phyloP scores from a whole-genome alignment of 352 stramenopile species.

The Stephanocyclus meneghinianus region DNA sequence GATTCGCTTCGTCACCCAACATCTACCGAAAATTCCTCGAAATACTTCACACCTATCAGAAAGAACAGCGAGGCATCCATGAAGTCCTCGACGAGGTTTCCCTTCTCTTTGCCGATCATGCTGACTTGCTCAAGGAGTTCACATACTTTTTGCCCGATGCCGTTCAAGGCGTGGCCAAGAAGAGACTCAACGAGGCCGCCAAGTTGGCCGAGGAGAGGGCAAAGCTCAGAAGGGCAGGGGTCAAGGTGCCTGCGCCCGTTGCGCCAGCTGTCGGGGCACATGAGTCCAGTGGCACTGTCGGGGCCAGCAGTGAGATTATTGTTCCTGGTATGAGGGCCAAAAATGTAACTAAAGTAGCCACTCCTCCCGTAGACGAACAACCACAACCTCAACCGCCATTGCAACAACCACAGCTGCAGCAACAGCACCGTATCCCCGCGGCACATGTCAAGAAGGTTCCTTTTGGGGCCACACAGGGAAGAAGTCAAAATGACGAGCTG shows the following conservation, averaged over 20 bases:
- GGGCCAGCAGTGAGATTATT: no score
- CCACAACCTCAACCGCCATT: neutral
- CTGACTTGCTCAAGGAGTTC: slow-evolving; percentile 98
- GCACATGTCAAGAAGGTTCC: slow-evolving; percentile 43
- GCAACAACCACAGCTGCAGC: neutral
- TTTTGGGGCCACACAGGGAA: slow-evolving; percentile 76
- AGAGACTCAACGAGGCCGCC: slow-evolving; percentile 71
- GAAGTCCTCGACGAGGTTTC: slow-evolving; percentile 97
- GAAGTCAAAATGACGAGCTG: slow-evolving; percentile 70
- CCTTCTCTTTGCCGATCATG: slow-evolving; percentile 97
- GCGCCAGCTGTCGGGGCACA: slow-evolving; percentile 75
- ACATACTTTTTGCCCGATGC: slow-evolving; percentile 99
- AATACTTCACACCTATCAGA: slow-evolving; percentile 99
- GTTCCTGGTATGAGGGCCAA: neutral
- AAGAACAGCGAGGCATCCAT: slow-evolving; percentile 97
- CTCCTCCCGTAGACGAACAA: neutral
- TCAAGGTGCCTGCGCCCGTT: slow-evolving; percentile 84
- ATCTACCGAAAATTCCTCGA: slow-evolving; percentile 99
- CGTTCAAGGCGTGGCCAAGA: slow-evolving; percentile 94
- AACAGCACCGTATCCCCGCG: neutral
- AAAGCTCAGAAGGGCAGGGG: slow-evolving; percentile 22
- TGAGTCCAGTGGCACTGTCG: neutral
- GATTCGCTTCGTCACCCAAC: slow-evolving; percentile 95
- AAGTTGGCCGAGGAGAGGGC: slow-evolving; percentile 78
- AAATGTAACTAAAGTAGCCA: neutral